Percentiles rank a stretch among this genome's conserved stretches.
Conservation (phyloP, 176 grass and related monocot genomes). For the Tillandsia leiboldiana region DNA sequence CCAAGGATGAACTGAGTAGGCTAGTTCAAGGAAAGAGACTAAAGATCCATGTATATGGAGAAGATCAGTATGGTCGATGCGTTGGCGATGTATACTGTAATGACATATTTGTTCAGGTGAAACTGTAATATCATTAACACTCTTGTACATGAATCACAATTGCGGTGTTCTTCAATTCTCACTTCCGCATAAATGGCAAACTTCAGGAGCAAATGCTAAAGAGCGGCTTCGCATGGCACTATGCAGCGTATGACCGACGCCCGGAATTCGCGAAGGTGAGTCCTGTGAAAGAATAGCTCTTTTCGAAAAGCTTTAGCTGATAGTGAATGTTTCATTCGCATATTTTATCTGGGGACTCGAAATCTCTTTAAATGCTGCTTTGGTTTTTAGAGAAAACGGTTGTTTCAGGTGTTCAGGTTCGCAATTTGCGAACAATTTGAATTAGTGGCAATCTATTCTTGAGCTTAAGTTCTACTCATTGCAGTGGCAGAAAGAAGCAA, state of each 20-base stretch:
- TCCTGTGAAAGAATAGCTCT: background rate
- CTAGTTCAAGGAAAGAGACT: conserved; percentile 40
- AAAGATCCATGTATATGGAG: conserved; percentile 38
- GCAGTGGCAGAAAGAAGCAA: conserved; percentile 47
- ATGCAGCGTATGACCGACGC: conserved; percentile 22
- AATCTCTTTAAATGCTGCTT: too few relatives aligned
- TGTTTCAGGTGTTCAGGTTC: background rate
- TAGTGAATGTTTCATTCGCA: too few relatives aligned
- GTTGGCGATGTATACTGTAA: conserved; percentile 52
- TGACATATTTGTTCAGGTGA: conserved; percentile 51
- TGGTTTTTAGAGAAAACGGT: too few relatives aligned
- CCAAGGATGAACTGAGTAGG: conserved; percentile 34
- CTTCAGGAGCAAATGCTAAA: conserved; percentile 20
- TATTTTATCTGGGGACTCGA: too few relatives aligned
- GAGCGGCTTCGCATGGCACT: conserved; percentile 30
- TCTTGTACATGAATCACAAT: background rate
- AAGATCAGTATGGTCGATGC: conserved; percentile 39
- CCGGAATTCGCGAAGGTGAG: conserved; percentile 39
- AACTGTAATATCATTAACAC: background rate
- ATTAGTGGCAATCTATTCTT: background rate
- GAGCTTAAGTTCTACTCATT: background rate
- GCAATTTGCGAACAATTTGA: background rate
- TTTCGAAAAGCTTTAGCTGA: too few relatives aligned
- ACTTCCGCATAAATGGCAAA: background rate
- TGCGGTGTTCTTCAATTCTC: background rate